phyloP scores from a whole-genome alignment of 495 filamentous ascomycete species.

The Chlorociboria aeruginascens region DNA sequence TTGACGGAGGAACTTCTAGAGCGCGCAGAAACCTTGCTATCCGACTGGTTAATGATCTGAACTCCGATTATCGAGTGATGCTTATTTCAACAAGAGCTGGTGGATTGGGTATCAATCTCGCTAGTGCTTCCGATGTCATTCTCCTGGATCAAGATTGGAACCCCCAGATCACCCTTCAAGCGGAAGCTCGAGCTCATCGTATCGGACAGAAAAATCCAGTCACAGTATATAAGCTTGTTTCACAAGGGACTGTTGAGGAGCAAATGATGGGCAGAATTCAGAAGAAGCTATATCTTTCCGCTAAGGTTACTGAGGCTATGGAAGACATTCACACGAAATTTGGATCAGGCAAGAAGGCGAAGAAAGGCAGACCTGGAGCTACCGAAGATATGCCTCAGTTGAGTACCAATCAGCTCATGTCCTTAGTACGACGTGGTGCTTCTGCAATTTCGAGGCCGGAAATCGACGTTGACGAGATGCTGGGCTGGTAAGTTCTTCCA shows the following conservation, averaged over 20 bases:
- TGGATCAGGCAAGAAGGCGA: slow-evolving; percentile 20
- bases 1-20: slow-evolving; percentile 44
- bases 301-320: slow-evolving; percentile 50
- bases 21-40: slow-evolving; percentile 46
- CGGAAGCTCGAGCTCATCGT: slow-evolving; percentile 91
- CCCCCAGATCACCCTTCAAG: slow-evolving; percentile 66
- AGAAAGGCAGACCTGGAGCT: slow-evolving; percentile 6
- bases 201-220: slow-evolving; percentile 87
- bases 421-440: slow-evolving; percentile 43
- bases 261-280: slow-evolving; percentile 61
- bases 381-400: slow-evolving; percentile 38
- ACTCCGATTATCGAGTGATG: slow-evolving; percentile 41
- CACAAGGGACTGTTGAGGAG: slow-evolving; percentile 78
- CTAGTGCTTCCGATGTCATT: slow-evolving; percentile 46
- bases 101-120: slow-evolving; percentile 52
- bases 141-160: slow-evolving; percentile 61
- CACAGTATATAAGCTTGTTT: slow-evolving; percentile 72
- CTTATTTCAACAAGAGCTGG: slow-evolving; percentile 53
- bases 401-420: slow-evolving; percentile 40
- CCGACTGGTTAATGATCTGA: slow-evolving; percentile 41
- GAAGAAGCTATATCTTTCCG: slow-evolving; percentile 56
- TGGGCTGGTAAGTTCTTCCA: slow-evolving; percentile 30
- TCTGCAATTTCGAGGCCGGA: slow-evolving; percentile 40
- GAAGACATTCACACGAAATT: slow-evolving; percentile 35
- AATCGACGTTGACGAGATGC: slow-evolving; percentile 43